Evolutionary conservation across 352 stramenopile species (phyloP), one percentile per base, ranked within the genome.

Genomic region (Thalassiosira ordinaria): DNA sequence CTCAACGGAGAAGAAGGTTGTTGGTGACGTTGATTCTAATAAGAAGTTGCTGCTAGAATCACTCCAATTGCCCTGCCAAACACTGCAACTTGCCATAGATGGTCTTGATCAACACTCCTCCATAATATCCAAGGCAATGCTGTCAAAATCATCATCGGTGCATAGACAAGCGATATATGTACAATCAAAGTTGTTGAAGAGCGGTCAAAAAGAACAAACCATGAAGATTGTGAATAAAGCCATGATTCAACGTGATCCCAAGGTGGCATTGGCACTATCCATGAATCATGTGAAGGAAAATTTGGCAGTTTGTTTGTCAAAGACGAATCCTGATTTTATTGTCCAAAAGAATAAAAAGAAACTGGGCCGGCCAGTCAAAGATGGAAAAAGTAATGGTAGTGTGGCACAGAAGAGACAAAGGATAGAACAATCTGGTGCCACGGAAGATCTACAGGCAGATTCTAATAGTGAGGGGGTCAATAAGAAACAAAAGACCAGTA

Each of bases 261-360:
- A 39, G 41, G 27, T 1, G 16, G 61, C 37, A 7, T 70, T 70
- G 61, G 20, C 7, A 2, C 2, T 13, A 9, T 59, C 39, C 5
- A 11, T 70, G 37, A 37, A 55, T 3, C 39, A 27, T 27, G 61
- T 41, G 37, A 1, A 41, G n/a, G 61, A 41, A 18, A 11, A n/a
- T 2, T n/a, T 70, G 61, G 61, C 11, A 9, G 59, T 67, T 41
- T 11, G 24, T 20, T 5, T 59, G 22, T 14, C 7, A 16, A 55
- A 59, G 41, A 70, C 61, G 1, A 70, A 57, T 57, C 24, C 61
- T 2, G 61, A 70, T 22, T 70, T 70, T 59, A 37, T 70, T 1
- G 61, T 20, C 1, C 7, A 2, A n/a, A 6, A 37, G 2, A 20
- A 1, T 18, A 35, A n/a, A n/a, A n/a, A n/a, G n/a, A n/a, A n/a